Evolutionary conservation across 345 rosid species (phyloP).

Genomic region (Moricandia arvensis): DNA sequence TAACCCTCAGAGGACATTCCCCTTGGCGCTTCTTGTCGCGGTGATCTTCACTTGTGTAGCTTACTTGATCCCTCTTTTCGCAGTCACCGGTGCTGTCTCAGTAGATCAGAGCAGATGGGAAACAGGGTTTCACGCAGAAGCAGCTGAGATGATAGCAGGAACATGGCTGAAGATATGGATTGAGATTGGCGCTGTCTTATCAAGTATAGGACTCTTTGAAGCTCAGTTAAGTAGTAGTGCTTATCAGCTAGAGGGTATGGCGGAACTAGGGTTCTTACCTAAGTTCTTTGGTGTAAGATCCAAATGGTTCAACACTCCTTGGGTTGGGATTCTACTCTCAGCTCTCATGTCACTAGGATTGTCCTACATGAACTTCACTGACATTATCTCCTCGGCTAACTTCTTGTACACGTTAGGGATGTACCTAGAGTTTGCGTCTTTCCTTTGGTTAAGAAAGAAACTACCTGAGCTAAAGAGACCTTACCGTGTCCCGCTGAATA

Average conservation of each 20-base stretch:
- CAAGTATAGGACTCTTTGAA: constrained; percentile 70
- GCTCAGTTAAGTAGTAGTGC: constrained; percentile 81
- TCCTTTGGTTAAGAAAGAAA: constrained; percentile 63
- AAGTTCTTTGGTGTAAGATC: constrained; percentile 49
- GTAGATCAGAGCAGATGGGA: constrained; percentile 65
- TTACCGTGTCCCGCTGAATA: constrained; percentile 52
- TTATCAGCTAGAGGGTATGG: constrained; percentile 80
- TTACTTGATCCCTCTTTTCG: constrained; percentile 78
- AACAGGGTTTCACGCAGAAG: constrained; percentile 68
- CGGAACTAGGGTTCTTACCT: constrained; percentile 64
- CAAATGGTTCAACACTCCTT: constrained; percentile 70
- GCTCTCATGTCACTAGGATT: constrained; percentile 50
- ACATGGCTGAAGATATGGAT: constrained; percentile 75
- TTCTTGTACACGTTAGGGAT: constrained; percentile 76
- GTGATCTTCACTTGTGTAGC: constrained; percentile 78
- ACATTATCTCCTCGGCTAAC: constrained; percentile 62
- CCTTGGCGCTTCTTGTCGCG: constrained; percentile 57
- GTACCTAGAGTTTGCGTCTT: constrained; percentile 69
- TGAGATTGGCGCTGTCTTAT: constrained; percentile 70
- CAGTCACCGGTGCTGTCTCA: constrained; percentile 67
- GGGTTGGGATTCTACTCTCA: constrained; percentile 65
- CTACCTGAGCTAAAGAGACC: constrained; percentile 55
- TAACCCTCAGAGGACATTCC: constrained; percentile 67
- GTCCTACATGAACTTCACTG: constrained; percentile 53
- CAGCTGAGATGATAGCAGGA: constrained; percentile 72